Evolutionary conservation across 106 monocot species (phyloP).

Genomic region (Allium sativum): DNA sequence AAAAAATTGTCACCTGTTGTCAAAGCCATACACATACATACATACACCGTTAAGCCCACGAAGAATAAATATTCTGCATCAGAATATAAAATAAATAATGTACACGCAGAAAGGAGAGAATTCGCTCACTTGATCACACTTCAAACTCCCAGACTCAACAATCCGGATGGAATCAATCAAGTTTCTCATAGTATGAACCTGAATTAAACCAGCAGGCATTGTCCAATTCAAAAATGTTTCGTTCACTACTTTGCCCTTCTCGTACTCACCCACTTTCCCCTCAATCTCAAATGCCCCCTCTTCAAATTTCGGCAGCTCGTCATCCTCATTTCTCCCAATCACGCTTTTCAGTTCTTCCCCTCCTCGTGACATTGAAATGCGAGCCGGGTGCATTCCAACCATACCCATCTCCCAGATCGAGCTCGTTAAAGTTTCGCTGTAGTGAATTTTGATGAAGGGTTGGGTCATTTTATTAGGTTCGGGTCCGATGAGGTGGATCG

Average conservation of each 20-base stretch:
- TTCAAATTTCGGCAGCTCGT: conserved; percentile 71
- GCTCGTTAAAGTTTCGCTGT: conserved; percentile 66
- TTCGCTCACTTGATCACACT: conserved; percentile 53
- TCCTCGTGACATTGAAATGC: conserved; percentile 64
- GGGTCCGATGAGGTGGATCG: conserved; percentile 18
- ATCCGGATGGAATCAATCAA: conserved; percentile 44
- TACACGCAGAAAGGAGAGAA: background rate
- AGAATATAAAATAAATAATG: too few species aligned
- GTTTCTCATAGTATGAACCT: conserved; percentile 67
- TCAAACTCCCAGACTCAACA: conserved; percentile 42
- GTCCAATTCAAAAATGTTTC: conserved; percentile 46
- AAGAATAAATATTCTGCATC: too few species aligned
- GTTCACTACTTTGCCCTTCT: conserved; percentile 11
- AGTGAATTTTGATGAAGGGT: conserved; percentile 53
- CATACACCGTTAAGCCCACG: too few species aligned
- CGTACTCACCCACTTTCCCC: conserved; percentile 12
- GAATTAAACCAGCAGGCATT: conserved; percentile 35
- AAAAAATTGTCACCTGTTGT: too few species aligned
- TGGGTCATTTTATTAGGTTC: background rate
- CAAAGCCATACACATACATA: background rate
- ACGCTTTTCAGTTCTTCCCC: conserved; percentile 66
- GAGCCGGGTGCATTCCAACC: conserved; percentile 60
- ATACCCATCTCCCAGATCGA: conserved; percentile 61
- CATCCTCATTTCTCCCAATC: conserved; percentile 74
- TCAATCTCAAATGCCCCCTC: conserved; percentile 71